Conservation (phyloP, 441 rosid species). For the Metrosideros polymorpha region DNA sequence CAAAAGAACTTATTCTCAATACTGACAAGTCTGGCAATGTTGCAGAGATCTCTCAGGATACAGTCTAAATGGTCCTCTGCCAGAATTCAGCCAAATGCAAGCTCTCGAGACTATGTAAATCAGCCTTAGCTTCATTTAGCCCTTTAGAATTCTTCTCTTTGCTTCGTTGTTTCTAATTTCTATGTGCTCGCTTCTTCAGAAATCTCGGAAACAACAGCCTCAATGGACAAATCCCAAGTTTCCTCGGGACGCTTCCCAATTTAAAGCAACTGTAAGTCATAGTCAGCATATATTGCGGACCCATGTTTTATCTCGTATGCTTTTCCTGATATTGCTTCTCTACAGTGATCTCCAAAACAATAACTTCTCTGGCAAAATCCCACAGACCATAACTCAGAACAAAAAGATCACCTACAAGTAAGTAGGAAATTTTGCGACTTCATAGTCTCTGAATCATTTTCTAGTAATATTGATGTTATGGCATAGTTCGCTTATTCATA, state of each 20-base stretch:
- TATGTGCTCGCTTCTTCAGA: background rate
- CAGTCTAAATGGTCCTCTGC: background rate
- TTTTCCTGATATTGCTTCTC: background rate
- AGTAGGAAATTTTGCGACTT: background rate
- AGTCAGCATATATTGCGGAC: background rate
- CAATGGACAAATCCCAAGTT: background rate
- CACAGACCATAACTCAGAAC: background rate
- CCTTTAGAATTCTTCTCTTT: background rate
- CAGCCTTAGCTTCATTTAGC: background rate
- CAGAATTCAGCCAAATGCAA: background rate
- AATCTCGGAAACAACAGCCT: background rate
- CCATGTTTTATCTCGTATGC: background rate
- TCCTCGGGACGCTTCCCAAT: background rate
- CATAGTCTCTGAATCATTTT: background rate
- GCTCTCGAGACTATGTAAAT: background rate
- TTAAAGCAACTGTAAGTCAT: background rate
- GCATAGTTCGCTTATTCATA: background rate
- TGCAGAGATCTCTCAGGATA: background rate
- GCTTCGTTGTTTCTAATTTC: background rate
- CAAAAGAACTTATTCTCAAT: background rate
- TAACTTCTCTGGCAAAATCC: background rate
- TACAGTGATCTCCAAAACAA: background rate
- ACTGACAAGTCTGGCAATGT: background rate
- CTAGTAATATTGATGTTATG: background rate
- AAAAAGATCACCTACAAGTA: background rate